Conservation (phyloP, 2,329 filamentous ascomycete species). For the Colletotrichum plurivorum region DNA sequence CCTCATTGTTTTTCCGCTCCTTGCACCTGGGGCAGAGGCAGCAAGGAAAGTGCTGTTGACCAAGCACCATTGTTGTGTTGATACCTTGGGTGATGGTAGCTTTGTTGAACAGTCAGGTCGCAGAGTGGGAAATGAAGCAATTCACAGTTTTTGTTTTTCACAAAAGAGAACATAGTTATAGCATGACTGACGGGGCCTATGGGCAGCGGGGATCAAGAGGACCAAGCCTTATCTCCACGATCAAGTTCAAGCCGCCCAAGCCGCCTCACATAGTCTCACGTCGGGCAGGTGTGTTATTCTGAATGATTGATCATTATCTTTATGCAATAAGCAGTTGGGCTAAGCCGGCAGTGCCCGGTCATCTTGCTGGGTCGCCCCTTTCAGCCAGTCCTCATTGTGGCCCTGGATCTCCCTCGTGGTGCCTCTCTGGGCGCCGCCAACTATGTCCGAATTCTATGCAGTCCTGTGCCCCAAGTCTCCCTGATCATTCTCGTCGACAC, state of each 20-base stretch:
- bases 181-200: too few relatives aligned
- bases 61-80: conserved; percentile 9
- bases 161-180: background rate
- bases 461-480: background rate
- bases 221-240: background rate
- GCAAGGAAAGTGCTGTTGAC: background rate
- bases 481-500: background rate
- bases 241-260: background rate
- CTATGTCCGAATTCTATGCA: conserved; percentile 13
- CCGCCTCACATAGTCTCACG: background rate
- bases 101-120: background rate
- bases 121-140: background rate
- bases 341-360: conserved; percentile 5
- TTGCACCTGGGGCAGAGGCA: conserved; percentile 26
- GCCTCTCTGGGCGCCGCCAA: conserved; percentile 9
- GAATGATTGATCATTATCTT: conserved; percentile 39
- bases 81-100: too few relatives aligned
- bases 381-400: conserved; percentile 1
- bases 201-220: background rate
- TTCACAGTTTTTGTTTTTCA: background rate
- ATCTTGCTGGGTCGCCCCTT: conserved; percentile 15
- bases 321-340: conserved; percentile 28
- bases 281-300: background rate
- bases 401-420: background rate
- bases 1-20: conserved; percentile 33